Base-by-base conservation (phyloP, 176 grass and related monocot genomes). In the Dactylis glomerata region DNA sequence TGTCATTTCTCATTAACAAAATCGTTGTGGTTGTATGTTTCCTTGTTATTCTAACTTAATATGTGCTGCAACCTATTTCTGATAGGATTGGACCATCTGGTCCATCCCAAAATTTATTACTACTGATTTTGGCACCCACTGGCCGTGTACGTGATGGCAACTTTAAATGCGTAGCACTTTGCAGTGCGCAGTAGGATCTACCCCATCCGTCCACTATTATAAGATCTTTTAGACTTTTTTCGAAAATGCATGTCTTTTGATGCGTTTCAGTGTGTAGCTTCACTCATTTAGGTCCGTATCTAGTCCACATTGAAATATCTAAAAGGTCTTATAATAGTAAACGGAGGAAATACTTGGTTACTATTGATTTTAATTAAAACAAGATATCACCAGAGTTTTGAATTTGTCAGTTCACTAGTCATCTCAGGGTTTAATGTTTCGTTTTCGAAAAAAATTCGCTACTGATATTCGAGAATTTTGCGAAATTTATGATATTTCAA, bases 391-490 rank as follows among this genome's bases (percentile, higher is more conserved):
- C 19, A 58, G 23, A 38, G 5, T 38, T 82, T 73, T 28, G 47
- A 83, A 42, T 42, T 54, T 26, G 55, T 83, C 47, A 20, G n/a
- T 68, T 82, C 32, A 36, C 52, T 71, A 17, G 52, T 51, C 68
- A 59, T 23, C 0, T n/a, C n/a, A n/a, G n/a, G n/a, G n/a, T n/a
- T n/a, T n/a, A n/a, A n/a, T n/a, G n/a, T n/a, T n/a, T n/a, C n/a
- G n/a, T n/a, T n/a, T n/a, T n/a, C n/a, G n/a, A n/a, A n/a, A n/a
- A n/a, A n/a, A n/a, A n/a, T n/a, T n/a, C n/a, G n/a, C n/a, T n/a
- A n/a, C n/a, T n/a, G n/a, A n/a, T n/a, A n/a, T n/a, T n/a, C n/a
- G n/a, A n/a, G n/a, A n/a, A n/a, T n/a, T n/a, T n/a, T n/a, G n/a
- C n/a, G n/a, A n/a, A n/a, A n/a, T n/a, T n/a, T n/a, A n/a, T n/a